Evolutionary conservation across 345 rosid species (phyloP).

Genomic region (Eucalyptus leucophloia): DNA sequence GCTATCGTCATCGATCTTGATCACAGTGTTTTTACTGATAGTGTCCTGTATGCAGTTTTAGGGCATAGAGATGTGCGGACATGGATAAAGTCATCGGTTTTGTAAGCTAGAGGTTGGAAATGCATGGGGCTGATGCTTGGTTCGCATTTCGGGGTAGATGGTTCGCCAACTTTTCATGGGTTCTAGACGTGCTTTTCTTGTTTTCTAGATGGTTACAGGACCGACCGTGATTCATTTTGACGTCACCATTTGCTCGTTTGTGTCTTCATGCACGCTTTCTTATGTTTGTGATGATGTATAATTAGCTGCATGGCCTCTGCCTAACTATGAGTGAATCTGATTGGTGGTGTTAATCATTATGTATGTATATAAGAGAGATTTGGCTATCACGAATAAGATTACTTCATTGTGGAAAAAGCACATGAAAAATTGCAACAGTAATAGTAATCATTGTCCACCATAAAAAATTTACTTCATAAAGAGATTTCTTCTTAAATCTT

Average conservation of each 20-base stretch:
- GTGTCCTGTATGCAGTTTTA: neutral
- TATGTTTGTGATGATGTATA: neutral
- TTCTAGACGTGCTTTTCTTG: neutral
- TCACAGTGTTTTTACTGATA: neutral
- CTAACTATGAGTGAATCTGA: neutral
- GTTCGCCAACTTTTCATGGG: neutral
- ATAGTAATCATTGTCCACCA: neutral
- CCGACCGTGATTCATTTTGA: neutral
- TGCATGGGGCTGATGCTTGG: neutral
- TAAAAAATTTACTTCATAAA: neutral
- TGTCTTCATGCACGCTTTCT: neutral
- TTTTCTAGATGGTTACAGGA: neutral
- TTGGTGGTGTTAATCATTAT: neutral
- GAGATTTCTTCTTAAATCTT: fast-evolving
- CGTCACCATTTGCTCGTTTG: neutral
- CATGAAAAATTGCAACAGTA: neutral
- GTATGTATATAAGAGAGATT: neutral
- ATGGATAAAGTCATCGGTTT: neutral
- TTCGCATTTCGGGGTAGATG: neutral
- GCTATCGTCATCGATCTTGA: neutral
- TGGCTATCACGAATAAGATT: neutral
- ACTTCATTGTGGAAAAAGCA: neutral
- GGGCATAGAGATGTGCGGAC: neutral
- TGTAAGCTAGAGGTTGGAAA: neutral
- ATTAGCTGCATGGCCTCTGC: neutral